Base-by-base conservation (phyloP, 2,329 filamentous ascomycete species). In the Colletotrichum sp. region DNA sequence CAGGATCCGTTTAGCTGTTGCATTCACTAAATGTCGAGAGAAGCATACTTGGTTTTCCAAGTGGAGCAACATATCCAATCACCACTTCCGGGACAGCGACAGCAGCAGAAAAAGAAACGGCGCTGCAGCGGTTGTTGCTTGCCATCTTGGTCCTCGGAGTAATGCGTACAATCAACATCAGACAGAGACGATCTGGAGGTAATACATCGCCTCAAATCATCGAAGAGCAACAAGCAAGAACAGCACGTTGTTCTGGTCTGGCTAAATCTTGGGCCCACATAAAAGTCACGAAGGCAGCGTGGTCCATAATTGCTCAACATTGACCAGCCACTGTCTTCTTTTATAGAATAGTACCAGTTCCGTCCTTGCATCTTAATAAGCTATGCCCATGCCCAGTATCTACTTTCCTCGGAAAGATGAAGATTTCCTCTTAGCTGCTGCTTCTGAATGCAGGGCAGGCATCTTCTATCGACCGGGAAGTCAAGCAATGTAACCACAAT, bases 181-280 rank as follows among this genome's bases (percentile, higher is more conserved):
- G 43, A 10, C 10, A 48, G n/a, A 13, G 6, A 48, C 2, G 5
- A 48, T 4, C 43, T 48, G 1, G n/a, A 18, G 6, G n/a, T 48
- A 21, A 9, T 0, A 0, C 0, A 18, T 43, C 8, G 5, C 0
- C 8, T 43, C 2, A 43, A 5, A 10, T 43, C 5, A 6, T 43
- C 7, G 3, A 6, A 9, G 1, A 43, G 1, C 16, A 43, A 43
- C 18, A 18, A 21, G 43, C n/a, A 8, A 10, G 7, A 36, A 36
- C 13, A 36, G 5, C 30, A 32, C 30, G 30, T 32, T 32, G 30
- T 32, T 6, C 5, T 5, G 30, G 30, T 32, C 30, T 3, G 24
- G 24, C 24, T 30, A 30, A 30, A 30, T 30, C 30, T 30, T 24
- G 4, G 24, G 3, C 24, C 3, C 24, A 24, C 4, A 24, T 4